A percentile compares a stretch with the other conserved stretches of the same genome.
Evolutionary conservation across 768 basidiomycete genomes (phyloP).

Genomic region (Chalciporus chontae): DNA sequence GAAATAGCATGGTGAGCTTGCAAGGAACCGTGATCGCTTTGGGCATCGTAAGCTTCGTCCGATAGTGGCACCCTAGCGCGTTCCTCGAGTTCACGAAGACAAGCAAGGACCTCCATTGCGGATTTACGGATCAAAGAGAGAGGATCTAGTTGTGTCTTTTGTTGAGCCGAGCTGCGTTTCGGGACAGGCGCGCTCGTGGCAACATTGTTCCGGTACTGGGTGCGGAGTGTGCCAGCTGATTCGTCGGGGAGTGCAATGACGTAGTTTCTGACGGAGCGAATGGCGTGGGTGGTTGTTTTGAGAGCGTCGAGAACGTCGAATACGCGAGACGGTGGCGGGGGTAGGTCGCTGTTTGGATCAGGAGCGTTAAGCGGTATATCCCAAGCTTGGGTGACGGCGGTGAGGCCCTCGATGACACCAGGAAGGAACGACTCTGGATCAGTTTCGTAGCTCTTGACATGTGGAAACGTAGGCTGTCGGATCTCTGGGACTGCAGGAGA

Average conservation of each 20-base stretch:
- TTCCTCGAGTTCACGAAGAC: constrained; percentile 81
- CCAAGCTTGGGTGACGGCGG: constrained; percentile 63
- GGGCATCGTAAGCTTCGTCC: constrained; percentile 81
- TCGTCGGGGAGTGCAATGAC: constrained; percentile 80
- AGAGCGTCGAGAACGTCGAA: constrained; percentile 66
- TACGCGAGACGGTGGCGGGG: constrained; percentile 23
- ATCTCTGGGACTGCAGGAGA: constrained; percentile 56
- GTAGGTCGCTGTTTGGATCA: constrained; percentile 2
- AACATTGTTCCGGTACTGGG: constrained; percentile 55
- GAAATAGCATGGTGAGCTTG: constrained; percentile 36
- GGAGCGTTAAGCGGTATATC: constrained; percentile 32
- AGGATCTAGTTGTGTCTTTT: constrained; percentile 48
- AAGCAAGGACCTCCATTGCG: constrained; percentile 79
- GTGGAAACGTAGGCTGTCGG: constrained; percentile 43
- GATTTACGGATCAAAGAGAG: constrained; percentile 67
- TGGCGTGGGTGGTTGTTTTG: constrained; percentile 74
- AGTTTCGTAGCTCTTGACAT: constrained; percentile 63
- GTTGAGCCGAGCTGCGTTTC: constrained; percentile 33
- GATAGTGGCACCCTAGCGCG: constrained; percentile 66
- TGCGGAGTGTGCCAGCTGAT: constrained; percentile 49
- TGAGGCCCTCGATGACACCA: constrained; percentile 72
- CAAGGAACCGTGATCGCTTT: constrained; percentile 61
- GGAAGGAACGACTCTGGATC: constrained; percentile 78
- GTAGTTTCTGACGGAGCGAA: constrained; percentile 83
- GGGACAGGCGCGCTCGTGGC: constrained; percentile 31